Evolutionary conservation across 345 rosid genomes (phyloP).

Genomic region (rapeseed (Brassica napus)): Da-Ae NC_063438.1:23473001-23473500

Average conservation of each 20-base stretch:
- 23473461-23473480: slow-evolving; percentile 15
- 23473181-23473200: background rate
- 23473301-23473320: background rate
- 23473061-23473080: slow-evolving; percentile 23
- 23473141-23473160: background rate
- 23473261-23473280: background rate
- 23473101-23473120: slow-evolving; percentile 34
- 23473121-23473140: slow-evolving; percentile 19
- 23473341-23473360: background rate
- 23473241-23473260: background rate
- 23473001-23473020: slow-evolving; percentile 5
- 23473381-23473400: slow-evolving; percentile 7
- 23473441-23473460: slow-evolving; percentile 25
- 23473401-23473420: background rate
- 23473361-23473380: background rate
- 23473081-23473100: slow-evolving; percentile 26
- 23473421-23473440: slow-evolving; percentile 25
- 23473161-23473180: background rate
- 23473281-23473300: background rate
- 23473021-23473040: slow-evolving; percentile 29
- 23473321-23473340: background rate
- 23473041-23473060: slow-evolving; percentile 24
- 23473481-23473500: slow-evolving; percentile 23
- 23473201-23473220: background rate
- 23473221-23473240: background rate